phyloP scores from a whole-genome alignment of 1,139 yeast genomes.

The Kluyveromyces sp. region DNA sequence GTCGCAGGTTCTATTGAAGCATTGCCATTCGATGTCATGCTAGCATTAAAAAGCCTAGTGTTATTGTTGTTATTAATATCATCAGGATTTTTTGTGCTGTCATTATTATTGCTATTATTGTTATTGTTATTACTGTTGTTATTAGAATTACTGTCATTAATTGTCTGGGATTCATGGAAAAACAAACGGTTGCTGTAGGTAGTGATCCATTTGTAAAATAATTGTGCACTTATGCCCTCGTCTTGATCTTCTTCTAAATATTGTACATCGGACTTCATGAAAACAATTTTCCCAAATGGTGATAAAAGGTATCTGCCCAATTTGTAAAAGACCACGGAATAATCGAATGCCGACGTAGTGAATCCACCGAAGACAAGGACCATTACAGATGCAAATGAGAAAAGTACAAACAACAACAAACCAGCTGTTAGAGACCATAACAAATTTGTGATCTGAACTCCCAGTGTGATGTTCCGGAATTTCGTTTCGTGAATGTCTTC shows the following conservation, averaged over 20 bases:
- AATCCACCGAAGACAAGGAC: conserved; percentile 45
- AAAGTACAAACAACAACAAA: conserved; percentile 44
- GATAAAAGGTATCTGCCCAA: conserved; percentile 64
- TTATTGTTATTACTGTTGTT: background rate
- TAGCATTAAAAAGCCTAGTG: background rate
- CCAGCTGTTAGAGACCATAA: conserved; percentile 76
- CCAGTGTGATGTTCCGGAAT: conserved; percentile 43
- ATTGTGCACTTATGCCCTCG: conserved; percentile 79
- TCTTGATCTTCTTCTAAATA: conserved; percentile 82
- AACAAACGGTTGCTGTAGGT: conserved; percentile 44
- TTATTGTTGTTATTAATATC: background rate
- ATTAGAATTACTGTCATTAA: background rate
- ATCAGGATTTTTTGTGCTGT: background rate
- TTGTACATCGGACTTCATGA: conserved; percentile 68
- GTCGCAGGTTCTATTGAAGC: background rate
- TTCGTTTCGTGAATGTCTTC: conserved; percentile 82
- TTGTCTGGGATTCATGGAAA: conserved; percentile 29
- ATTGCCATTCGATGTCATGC: background rate
- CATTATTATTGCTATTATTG: background rate
- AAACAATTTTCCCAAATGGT: conserved; percentile 89
- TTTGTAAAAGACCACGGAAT: conserved; percentile 53
- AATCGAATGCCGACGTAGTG: conserved; percentile 39
- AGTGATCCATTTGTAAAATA: conserved; percentile 83
- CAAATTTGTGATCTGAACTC: conserved; percentile 64
- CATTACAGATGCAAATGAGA: conserved; percentile 40